These are phyloP conservation scores for Iberis amara DNA, from an alignment of 441 rosid species.

Conservation along the genomic window DNA sequence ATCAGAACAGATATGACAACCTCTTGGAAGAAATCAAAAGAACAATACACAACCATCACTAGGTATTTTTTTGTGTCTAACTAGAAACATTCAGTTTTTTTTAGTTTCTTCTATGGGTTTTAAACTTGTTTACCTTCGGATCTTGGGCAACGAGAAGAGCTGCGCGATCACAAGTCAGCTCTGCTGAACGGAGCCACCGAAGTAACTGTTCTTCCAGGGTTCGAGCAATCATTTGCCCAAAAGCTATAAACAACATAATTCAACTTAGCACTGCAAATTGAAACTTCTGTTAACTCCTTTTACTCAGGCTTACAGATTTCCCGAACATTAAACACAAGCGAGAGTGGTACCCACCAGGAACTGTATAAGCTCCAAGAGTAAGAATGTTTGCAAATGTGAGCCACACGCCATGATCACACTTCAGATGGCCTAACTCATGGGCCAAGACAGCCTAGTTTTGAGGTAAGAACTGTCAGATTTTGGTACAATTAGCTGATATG, in stretches of 20 bases:
- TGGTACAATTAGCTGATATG: slow-evolving; percentile 11
- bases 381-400: slow-evolving; percentile 90
- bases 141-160: slow-evolving; percentile 98
- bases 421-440: slow-evolving; percentile 91
- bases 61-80: neutral
- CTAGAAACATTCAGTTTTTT: slow-evolving; percentile 1
- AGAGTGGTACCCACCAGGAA: slow-evolving; percentile 58
- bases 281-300: neutral
- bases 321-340: neutral
- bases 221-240: slow-evolving; percentile 79
- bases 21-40: slow-evolving; percentile 69
- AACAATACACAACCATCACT: slow-evolving; percentile 26
- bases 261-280: slow-evolving; percentile 14
- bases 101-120: neutral
- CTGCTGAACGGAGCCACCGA: slow-evolving; percentile 82
- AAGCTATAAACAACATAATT: slow-evolving; percentile 42
- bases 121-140: slow-evolving; percentile 25
- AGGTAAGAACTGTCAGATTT: slow-evolving; percentile 25
- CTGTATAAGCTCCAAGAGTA: slow-evolving; percentile 75
- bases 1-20: slow-evolving; percentile 71
- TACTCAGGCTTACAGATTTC: neutral
- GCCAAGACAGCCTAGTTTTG: slow-evolving; percentile 79
- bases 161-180: slow-evolving; percentile 95
- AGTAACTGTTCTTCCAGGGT: slow-evolving; percentile 81
- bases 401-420: slow-evolving; percentile 96